These are phyloP conservation scores for Cystobasidium pallidum DNA, from an alignment of 1,284 basidiomycete species.

Conservation along the genomic window DNA sequence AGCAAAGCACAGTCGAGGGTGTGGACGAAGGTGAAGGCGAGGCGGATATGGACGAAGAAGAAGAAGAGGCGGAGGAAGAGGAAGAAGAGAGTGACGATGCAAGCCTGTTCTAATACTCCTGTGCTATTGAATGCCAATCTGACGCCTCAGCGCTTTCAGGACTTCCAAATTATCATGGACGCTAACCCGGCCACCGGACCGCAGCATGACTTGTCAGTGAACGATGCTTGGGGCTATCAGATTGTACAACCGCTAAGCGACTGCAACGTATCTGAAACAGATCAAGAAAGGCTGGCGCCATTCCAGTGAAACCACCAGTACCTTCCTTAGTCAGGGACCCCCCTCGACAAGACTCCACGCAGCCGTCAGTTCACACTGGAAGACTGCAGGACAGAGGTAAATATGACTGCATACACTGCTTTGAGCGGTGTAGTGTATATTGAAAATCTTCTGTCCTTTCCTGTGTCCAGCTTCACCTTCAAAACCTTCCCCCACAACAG, in stretches of 20 bases:
- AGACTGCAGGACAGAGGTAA: conserved; percentile 30
- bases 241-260: background rate
- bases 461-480: background rate
- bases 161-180: conserved; percentile 53
- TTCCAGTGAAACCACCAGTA: conserved; percentile 17
- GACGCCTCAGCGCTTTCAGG: conserved; percentile 38
- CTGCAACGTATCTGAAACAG: background rate
- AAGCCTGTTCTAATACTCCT: too few species aligned
- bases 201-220: conserved; percentile 28
- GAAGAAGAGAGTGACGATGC: conserved; percentile 50
- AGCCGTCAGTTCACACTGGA: background rate
- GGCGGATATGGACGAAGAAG: conserved; percentile 19
- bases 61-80: conserved; percentile 44
- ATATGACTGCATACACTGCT: background rate
- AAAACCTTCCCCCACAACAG: background rate
- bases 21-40: conserved; percentile 40
- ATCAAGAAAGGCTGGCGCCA: conserved; percentile 6
- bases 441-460: background rate
- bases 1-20: conserved; percentile 7
- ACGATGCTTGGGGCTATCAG: background rate
- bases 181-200: conserved; percentile 45
- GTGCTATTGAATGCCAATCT: background rate
- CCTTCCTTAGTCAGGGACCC: conserved; percentile 14
- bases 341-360: conserved; percentile 12
- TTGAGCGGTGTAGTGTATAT: background rate